Percentiles rank a stretch among this genome's conserved stretches.
Conservation (phyloP, 73 alveolate genomes). For the Paramecium octaurelia region DNA sequence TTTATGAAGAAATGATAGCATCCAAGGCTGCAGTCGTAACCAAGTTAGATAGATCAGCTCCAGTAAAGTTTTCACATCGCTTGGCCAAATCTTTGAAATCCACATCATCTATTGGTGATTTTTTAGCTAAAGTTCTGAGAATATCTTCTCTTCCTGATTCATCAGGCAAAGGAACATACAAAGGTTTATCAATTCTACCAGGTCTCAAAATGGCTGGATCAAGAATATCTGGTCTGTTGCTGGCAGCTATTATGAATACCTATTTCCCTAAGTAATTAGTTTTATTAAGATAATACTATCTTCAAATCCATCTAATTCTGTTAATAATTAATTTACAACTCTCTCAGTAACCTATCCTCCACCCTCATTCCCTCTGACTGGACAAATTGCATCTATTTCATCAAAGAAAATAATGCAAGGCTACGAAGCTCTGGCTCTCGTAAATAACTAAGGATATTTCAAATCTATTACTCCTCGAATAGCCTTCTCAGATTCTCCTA, state of each 20-base stretch:
- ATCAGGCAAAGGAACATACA: constrained; percentile 98
- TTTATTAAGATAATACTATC: constrained; percentile 58
- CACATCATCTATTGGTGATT: constrained; percentile 76
- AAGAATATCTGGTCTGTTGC: constrained; percentile 99
- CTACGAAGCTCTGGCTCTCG: constrained; percentile 96
- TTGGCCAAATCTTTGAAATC: constrained; percentile 81
- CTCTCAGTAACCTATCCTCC: constrained; percentile 87
- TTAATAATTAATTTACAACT: constrained; percentile 98
- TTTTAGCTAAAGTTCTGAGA: constrained; percentile 84
- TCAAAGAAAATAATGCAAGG: constrained; percentile 99
- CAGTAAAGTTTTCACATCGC: constrained; percentile 95
- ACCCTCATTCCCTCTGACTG: constrained; percentile 88
- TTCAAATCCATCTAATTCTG: constrained; percentile 99
- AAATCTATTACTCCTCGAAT: constrained; percentile 73
- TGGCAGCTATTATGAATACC: constrained; percentile 99
- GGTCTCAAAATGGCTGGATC: constrained; percentile 99
- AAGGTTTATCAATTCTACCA: constrained; percentile 91
- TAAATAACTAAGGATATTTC: constrained; percentile 69
- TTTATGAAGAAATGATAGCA: constrained; percentile 79
- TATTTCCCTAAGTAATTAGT: constrained; percentile 62
- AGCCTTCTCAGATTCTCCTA: constrained; percentile 99
- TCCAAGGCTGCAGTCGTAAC: constrained; percentile 94
- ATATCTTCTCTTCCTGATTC: constrained; percentile 90
- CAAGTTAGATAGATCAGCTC: constrained; percentile 97
- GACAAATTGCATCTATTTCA: constrained; percentile 99